Percentiles rank a stretch among this genome's conserved stretches.
These are phyloP conservation scores for Bolboschoenoplectus hybrid DNA, from an alignment of 202 grass and related monocot genomes.

Conservation along the genomic window DNA sequence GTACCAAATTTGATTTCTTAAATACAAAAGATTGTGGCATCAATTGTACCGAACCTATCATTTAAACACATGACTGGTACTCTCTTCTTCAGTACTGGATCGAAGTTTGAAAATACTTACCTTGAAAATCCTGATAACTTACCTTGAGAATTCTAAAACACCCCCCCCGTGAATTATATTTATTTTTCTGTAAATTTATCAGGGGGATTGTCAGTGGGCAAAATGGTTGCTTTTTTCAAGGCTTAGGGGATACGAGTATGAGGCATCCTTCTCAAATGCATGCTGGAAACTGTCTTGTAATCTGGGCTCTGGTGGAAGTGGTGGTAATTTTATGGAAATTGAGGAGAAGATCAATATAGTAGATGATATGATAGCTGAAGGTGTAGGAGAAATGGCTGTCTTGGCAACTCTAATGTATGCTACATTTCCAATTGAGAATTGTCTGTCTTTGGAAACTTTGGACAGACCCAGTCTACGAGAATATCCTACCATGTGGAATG, in stretches of 20 bases:
- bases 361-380: constrained; percentile 81
- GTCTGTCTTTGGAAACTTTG: constrained; percentile 80
- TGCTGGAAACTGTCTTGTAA: constrained; percentile 79
- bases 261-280: constrained; percentile 87
- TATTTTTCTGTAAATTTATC: constrained; percentile 39
- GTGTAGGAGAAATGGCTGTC: constrained; percentile 79
- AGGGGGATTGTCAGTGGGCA: constrained; percentile 94
- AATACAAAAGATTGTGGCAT: constrained; percentile 12
- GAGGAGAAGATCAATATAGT: constrained; percentile 78
- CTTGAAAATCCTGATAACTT: constrained; percentile 8
- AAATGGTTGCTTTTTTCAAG: constrained; percentile 92
- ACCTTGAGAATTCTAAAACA: neutral
- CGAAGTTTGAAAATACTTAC: neutral
- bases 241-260: constrained; percentile 74
- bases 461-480: constrained; percentile 69
- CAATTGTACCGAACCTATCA: constrained; percentile 17
- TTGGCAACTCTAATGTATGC: constrained; percentile 97
- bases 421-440: constrained; percentile 75
- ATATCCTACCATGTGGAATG: constrained; percentile 79
- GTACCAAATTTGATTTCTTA: neutral
- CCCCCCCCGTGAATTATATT: constrained; percentile 7
- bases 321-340: constrained; percentile 61
- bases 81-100: constrained; percentile 4
- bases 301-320: constrained; percentile 41
- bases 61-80: neutral